phyloP scores from a whole-genome alignment of 257 asterid genomes.

The Solanum megistacrolobum region DNA sequence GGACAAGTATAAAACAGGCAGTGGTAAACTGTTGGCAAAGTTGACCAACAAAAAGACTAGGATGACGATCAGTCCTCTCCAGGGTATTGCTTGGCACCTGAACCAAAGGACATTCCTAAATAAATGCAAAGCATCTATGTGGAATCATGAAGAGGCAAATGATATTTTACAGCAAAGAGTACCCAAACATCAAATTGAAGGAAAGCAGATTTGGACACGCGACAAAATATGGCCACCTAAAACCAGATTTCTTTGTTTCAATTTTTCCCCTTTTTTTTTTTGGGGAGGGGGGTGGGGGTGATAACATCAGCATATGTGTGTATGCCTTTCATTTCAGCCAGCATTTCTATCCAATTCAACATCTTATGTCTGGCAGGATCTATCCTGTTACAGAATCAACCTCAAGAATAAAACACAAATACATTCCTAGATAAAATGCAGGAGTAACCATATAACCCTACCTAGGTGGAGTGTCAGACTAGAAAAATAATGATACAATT shows the following conservation, averaged over 20 bases:
- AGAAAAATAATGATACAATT: neutral
- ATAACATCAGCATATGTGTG: neutral
- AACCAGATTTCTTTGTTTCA: neutral
- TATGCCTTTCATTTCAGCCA: neutral
- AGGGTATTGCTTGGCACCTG: neutral
- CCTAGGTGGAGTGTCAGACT: neutral
- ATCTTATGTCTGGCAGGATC: neutral
- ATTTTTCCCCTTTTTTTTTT: neutral
- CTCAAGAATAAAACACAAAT: neutral
- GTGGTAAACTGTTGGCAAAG: neutral
- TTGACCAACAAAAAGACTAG: neutral
- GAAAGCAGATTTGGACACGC: neutral
- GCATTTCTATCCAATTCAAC: neutral
- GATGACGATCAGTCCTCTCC: neutral
- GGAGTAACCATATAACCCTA: neutral
- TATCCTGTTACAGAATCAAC: neutral
- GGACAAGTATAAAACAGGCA: neutral
- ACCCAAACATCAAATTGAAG: neutral
- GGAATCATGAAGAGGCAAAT: neutral
- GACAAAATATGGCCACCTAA: neutral
- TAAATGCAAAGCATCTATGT: neutral
- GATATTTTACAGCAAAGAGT: neutral
- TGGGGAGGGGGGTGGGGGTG: neutral
- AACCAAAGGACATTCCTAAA: neutral
- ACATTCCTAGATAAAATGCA: neutral